These are phyloP conservation scores for Neurospora crassa DNA, from an alignment of 2,329 filamentous ascomycete genomes.

Conservation along the genomic window DNA sequence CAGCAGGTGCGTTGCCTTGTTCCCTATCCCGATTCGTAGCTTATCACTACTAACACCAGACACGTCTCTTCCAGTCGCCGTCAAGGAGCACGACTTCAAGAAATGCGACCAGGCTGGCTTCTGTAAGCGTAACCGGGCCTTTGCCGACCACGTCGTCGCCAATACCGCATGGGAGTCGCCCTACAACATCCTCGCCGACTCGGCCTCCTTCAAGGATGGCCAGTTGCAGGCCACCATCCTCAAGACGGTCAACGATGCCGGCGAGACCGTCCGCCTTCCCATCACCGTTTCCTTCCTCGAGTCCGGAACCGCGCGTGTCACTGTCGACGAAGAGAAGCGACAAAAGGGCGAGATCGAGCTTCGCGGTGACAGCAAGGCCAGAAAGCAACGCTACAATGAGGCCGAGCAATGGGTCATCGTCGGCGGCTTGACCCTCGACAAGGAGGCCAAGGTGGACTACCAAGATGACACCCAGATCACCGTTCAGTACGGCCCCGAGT, in stretches of 20 bases:
- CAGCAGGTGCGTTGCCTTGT: slow-evolving; percentile 43
- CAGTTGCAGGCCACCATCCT: slow-evolving; percentile 71
- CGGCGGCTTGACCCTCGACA: slow-evolving; percentile 66
- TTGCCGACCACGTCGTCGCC: slow-evolving; percentile 66
- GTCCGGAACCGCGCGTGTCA: slow-evolving; percentile 78
- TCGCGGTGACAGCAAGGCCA: slow-evolving; percentile 69
- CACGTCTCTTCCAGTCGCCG: slow-evolving; percentile 46
- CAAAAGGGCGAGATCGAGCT: slow-evolving; percentile 83
- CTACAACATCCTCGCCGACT: slow-evolving; percentile 64
- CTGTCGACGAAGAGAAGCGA: slow-evolving; percentile 83
- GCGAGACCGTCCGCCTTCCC: slow-evolving; percentile 68
- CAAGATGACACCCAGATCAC: slow-evolving; percentile 60
- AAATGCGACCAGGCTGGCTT: slow-evolving; percentile 94
- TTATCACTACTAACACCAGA: slow-evolving; percentile 5
- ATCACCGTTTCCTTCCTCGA: slow-evolving; percentile 82
- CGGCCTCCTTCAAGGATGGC: slow-evolving; percentile 68
- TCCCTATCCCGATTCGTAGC: background rate
- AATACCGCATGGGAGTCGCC: slow-evolving; percentile 67
- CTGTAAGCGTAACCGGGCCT: slow-evolving; percentile 87
- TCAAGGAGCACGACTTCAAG: slow-evolving; percentile 97
- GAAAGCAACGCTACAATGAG: slow-evolving; percentile 94
- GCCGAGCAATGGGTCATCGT: slow-evolving; percentile 79
- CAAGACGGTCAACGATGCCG: slow-evolving; percentile 60
- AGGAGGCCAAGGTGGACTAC: slow-evolving; percentile 56
- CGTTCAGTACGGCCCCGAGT: slow-evolving; percentile 68